Evolutionary conservation across 805 yeast species (phyloP).

Genomic region (Ogataea chonburiensis): DNA sequence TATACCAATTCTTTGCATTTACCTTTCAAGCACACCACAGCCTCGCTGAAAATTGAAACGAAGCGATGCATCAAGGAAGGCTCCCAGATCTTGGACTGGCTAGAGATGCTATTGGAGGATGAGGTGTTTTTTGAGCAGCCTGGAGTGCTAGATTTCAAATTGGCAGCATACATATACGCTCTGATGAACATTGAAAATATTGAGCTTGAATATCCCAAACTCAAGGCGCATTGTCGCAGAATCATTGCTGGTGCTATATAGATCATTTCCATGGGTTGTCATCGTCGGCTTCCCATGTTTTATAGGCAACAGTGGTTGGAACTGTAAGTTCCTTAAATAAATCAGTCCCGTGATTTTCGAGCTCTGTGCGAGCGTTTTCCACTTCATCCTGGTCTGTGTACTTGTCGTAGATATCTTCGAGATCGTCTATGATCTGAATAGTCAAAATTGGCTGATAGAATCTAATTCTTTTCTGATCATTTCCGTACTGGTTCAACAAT

Average conservation of each 20-base stretch:
- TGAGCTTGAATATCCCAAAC: slow-evolving; percentile 11
- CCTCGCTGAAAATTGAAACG: slow-evolving; percentile 15
- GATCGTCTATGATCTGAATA: slow-evolving; percentile 61
- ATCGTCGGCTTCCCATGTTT: slow-evolving; percentile 53
- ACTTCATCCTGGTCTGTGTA: slow-evolving; percentile 18
- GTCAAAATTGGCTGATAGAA: slow-evolving; percentile 74
- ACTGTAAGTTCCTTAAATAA: slow-evolving; percentile 46
- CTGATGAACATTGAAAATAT: slow-evolving; percentile 15
- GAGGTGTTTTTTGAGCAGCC: slow-evolving; percentile 16
- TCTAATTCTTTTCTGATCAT: slow-evolving; percentile 52
- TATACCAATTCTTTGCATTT: slow-evolving; percentile 8
- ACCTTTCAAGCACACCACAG: slow-evolving; percentile 5
- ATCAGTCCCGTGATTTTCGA: slow-evolving; percentile 35
- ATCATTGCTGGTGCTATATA: slow-evolving; percentile 18
- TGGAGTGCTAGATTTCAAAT: slow-evolving; percentile 24
- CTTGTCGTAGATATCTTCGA: slow-evolving; percentile 62
- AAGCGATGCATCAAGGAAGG: slow-evolving; percentile 20
- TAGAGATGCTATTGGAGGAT: slow-evolving; percentile 11
- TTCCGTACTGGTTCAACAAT: slow-evolving; percentile 71
- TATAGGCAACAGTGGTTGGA: slow-evolving; percentile 52
- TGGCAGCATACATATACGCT: slow-evolving; percentile 25
- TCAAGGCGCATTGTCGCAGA: slow-evolving; percentile 17
- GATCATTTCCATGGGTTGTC: slow-evolving; percentile 60
- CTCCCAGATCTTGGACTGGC: slow-evolving; percentile 11
- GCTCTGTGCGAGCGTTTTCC: slow-evolving; percentile 7